Evolutionary conservation across 176 grass and related monocot genomes (phyloP).

Genomic region (Musa beccarii): DNA sequence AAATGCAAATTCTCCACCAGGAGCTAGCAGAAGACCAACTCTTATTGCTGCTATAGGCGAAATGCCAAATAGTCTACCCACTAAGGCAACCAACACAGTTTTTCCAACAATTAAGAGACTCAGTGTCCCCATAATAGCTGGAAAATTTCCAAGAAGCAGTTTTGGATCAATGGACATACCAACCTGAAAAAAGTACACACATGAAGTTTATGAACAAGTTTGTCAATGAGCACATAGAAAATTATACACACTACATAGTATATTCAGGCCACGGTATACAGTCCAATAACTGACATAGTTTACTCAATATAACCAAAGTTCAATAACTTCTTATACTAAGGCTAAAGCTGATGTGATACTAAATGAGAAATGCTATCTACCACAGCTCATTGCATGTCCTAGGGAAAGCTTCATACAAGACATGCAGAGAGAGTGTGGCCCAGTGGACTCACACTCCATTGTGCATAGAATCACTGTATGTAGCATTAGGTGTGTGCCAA

Average conservation of each 20-base stretch:
- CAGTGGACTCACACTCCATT: too few species aligned
- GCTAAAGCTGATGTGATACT: background rate
- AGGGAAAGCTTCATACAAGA: background rate
- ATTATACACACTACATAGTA: background rate
- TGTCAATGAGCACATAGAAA: background rate
- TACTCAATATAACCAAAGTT: too few species aligned
- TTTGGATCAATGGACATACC: constrained; percentile 99
- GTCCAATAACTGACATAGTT: background rate
- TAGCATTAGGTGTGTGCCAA: too few species aligned
- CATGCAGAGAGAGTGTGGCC: background rate
- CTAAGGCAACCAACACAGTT: constrained; percentile 70
- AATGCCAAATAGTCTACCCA: constrained; percentile 89
- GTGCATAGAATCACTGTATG: too few species aligned
- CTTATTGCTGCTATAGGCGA: constrained; percentile 80
- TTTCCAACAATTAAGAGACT: constrained; percentile 74
- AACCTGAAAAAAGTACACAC: constrained; percentile 48
- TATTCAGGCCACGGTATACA: background rate
- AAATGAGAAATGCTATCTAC: background rate
- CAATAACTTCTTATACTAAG: background rate
- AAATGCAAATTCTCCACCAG: constrained; percentile 99
- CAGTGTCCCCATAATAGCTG: constrained; percentile 53
- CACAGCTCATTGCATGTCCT: background rate
- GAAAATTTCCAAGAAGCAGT: constrained; percentile 78
- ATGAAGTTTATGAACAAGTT: background rate
- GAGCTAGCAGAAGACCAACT: constrained; percentile 88